phyloP scores from a whole-genome alignment of 371 early-diverging fungal species.

The Mucor saturninus region DNA sequence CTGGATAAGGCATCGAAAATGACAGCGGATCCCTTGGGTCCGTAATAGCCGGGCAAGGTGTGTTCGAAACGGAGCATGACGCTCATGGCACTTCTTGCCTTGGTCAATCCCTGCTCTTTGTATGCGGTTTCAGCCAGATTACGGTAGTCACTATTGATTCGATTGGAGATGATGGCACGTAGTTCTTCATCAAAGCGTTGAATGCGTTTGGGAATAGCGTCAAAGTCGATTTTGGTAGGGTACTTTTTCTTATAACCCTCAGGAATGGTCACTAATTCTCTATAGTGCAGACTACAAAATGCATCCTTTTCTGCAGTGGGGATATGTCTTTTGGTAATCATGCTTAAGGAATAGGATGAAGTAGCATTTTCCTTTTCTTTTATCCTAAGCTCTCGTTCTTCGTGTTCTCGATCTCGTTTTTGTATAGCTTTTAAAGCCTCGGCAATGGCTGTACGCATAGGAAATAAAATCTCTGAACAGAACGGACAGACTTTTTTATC shows the following conservation, averaged over 20 bases:
- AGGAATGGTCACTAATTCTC: conserved; percentile 52
- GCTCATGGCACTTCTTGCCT: conserved; percentile 53
- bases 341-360: conserved; percentile 3
- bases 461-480: conserved; percentile 6
- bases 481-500: conserved; percentile 16
- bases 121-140: conserved; percentile 43
- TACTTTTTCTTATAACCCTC: conserved; percentile 44
- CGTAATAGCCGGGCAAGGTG: conserved; percentile 65
- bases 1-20: conserved; percentile 40
- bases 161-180: conserved; percentile 38
- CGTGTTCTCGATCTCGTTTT: conserved; percentile 23
- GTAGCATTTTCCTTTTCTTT: neutral
- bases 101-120: conserved; percentile 41
- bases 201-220: conserved; percentile 37
- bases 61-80: conserved; percentile 47
- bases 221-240: conserved; percentile 50
- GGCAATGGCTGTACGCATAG: conserved; percentile 10
- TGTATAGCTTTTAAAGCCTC: conserved; percentile 21
- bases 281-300: conserved; percentile 60
- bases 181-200: conserved; percentile 33
- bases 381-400: conserved; percentile 2
- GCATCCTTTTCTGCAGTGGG: conserved; percentile 18
- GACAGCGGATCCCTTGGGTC: conserved; percentile 47
- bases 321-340: conserved; percentile 6
- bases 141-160: conserved; percentile 38